phyloP scores from a whole-genome alignment of 805 yeast genomes.

The Grigorovia yakushimaensis region DNA sequence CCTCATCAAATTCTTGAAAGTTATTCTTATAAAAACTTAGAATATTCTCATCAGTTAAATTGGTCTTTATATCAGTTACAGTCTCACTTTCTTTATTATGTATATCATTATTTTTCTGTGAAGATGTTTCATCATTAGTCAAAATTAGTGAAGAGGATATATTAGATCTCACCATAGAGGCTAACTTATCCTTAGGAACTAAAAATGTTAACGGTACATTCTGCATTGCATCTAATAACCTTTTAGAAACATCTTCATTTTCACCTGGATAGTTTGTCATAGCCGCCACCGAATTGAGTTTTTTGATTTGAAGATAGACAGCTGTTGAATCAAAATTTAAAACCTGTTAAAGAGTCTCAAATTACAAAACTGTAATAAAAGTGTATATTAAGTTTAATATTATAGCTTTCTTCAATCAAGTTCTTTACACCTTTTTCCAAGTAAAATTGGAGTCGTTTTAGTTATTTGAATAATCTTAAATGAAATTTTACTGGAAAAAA shows the following conservation, averaged over 20 bases:
- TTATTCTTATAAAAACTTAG: conserved; percentile 1
- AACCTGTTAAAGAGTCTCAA: too few species aligned
- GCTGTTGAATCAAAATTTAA: neutral
- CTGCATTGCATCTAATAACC: conserved; percentile 18
- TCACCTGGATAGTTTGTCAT: conserved; percentile 26
- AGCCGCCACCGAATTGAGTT: conserved; percentile 17
- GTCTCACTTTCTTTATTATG: neutral
- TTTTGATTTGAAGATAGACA: neutral
- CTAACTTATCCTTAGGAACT: conserved; percentile 22
- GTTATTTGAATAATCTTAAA: too few species aligned
- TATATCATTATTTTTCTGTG: neutral
- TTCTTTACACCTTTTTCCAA: too few species aligned
- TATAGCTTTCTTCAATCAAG: too few species aligned
- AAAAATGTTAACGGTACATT: conserved; percentile 20
- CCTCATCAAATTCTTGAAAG: neutral
- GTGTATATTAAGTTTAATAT: too few species aligned
- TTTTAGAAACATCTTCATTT: conserved; percentile 18
- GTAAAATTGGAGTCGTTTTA: too few species aligned
- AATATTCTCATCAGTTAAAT: neutral
- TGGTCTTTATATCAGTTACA: neutral
- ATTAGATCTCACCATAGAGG: conserved; percentile 4
- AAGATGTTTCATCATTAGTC: neutral
- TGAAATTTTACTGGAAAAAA: too few species aligned
- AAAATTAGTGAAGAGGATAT: neutral
- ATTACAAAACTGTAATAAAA: too few species aligned